Conservation (phyloP, 129 eudicot species). For the Pittosporum tobira region DNA sequence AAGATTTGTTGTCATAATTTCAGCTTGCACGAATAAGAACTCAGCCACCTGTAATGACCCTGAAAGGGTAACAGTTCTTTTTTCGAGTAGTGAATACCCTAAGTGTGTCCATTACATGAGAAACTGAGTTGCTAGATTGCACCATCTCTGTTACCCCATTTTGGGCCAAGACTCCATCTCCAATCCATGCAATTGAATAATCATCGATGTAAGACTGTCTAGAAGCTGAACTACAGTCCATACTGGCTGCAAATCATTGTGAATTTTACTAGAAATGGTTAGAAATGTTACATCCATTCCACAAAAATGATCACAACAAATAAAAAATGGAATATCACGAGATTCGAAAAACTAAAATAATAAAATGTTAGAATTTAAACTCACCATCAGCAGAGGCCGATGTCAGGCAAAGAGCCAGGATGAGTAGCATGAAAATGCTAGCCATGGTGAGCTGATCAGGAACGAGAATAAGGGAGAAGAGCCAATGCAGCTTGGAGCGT, state of each 20-base stretch:
- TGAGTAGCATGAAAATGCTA: slow-evolving; percentile 15
- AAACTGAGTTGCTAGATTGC: slow-evolving; percentile 23
- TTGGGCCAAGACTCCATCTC: slow-evolving; percentile 25
- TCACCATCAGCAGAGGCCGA: slow-evolving; percentile 30
- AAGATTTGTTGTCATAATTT: slow-evolving; percentile 47
- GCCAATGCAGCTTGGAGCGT: too few species aligned
- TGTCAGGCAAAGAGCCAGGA: slow-evolving; percentile 16
- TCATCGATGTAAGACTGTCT: slow-evolving; percentile 31
- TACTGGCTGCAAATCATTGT: slow-evolving; percentile 30
- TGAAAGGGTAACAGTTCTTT: slow-evolving; percentile 40
- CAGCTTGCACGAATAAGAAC: slow-evolving; percentile 57
- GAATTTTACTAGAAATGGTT: too few species aligned
- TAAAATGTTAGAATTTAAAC: too few species aligned
- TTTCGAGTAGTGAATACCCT: slow-evolving; percentile 42
- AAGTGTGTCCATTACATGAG: slow-evolving; percentile 38
- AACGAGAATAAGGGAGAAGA: too few species aligned
- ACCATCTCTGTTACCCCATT: slow-evolving; percentile 35
- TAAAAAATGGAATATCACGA: neutral
- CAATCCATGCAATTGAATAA: slow-evolving; percentile 40
- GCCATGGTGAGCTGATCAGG: slow-evolving; percentile 15
- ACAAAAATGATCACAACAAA: neutral
- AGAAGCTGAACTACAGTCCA: slow-evolving; percentile 34
- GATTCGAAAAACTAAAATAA: too few species aligned
- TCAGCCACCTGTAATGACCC: slow-evolving; percentile 18
- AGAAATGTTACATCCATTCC: too few species aligned